phyloP scores from a whole-genome alignment of 345 rosid genomes.

The Hibiscus trionum region DNA sequence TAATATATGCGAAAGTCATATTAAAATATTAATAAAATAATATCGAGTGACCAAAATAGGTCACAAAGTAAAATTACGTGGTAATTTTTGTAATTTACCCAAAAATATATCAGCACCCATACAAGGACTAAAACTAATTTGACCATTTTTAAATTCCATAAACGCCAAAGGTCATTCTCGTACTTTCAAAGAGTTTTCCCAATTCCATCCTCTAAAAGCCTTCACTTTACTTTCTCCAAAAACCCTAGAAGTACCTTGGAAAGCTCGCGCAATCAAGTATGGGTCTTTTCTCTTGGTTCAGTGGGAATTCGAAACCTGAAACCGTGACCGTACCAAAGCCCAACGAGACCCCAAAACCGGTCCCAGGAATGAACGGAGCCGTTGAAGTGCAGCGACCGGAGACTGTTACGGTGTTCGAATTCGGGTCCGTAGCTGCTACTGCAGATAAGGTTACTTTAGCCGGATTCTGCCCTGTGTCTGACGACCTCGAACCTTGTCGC shows the following conservation, averaged over 20 bases:
- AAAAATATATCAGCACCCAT: no score
- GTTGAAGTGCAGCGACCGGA: conserved; percentile 72
- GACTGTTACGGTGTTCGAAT: conserved; percentile 81
- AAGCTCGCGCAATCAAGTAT: conserved; percentile 19
- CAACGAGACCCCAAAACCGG: conserved; percentile 15
- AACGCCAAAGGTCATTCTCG: background rate
- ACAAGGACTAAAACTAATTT: background rate
- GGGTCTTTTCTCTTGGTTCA: conserved; percentile 92
- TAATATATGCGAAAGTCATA: no score
- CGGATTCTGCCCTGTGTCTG: conserved; percentile 89
- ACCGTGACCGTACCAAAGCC: conserved; percentile 27
- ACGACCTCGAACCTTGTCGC: conserved; percentile 90
- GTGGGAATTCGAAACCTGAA: conserved; percentile 39
- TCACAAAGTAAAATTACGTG: no score
- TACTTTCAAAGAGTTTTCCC: background rate
- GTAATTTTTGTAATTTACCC: no score
- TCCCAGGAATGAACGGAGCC: conserved; percentile 81
- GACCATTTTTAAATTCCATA: background rate
- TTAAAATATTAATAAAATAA: no score
- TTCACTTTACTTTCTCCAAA: background rate
- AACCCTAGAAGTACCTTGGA: background rate
- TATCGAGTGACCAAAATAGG: no score
- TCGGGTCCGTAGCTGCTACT: conserved; percentile 70
- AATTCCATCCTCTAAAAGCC: background rate
- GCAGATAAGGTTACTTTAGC: conserved; percentile 78